These are phyloP conservation scores for Penicillium ucsense DNA, from an alignment of 495 filamentous ascomycete species.

Conservation along the genomic window DNA sequence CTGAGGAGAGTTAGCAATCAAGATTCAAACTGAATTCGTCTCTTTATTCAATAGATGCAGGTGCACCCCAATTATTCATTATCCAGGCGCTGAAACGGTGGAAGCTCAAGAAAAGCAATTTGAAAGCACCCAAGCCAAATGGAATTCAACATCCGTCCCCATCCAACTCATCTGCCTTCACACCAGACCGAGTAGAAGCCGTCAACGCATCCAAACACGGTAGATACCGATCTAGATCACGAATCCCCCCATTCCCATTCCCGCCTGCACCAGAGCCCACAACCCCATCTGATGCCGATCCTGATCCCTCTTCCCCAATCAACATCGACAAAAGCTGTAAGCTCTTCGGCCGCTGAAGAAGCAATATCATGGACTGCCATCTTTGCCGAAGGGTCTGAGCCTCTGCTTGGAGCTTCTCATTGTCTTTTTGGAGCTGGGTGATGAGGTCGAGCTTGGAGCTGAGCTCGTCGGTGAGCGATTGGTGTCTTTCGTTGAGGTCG, in stretches of 20 bases:
- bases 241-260: neutral
- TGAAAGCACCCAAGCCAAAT: no score
- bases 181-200: no score
- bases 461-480: neutral
- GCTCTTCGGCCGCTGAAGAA: neutral
- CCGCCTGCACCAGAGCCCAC: neutral
- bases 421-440: neutral
- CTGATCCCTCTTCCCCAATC: neutral
- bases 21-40: no score
- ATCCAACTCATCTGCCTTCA: no score
- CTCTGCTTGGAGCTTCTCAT: neutral
- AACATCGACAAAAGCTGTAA: neutral
- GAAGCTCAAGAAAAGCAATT: no score
- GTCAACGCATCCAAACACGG: neutral
- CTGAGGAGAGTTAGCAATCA: no score
- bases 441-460: neutral
- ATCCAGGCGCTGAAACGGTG: no score
- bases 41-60: no score
- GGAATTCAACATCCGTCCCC: no score
- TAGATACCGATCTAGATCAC: neutral
- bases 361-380: neutral
- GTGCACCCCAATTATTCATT: no score
- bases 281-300: neutral
- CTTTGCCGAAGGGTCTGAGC: neutral
- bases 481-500: neutral